phyloP scores from a whole-genome alignment of 225 moss, liverwort and hornwort species.

The Takakia lepidozioides region DNA sequence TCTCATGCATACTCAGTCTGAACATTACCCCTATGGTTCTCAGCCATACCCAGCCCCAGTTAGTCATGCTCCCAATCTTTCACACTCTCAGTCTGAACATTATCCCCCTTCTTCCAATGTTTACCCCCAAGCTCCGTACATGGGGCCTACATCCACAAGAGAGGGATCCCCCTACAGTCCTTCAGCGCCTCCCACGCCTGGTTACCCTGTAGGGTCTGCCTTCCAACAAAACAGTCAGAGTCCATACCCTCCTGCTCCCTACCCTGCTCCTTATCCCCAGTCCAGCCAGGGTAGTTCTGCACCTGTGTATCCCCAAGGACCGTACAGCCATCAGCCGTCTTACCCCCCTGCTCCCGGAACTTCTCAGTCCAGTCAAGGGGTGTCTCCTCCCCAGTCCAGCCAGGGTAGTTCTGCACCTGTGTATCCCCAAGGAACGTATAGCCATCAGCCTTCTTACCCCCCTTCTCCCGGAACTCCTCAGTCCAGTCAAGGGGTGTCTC shows the following conservation, averaged over 20 bases:
- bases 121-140: no score
- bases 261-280: no score
- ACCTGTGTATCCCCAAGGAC: conserved; percentile 16
- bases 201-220: no score
- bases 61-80: not conserved
- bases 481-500: not conserved
- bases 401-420: conserved; percentile 17
- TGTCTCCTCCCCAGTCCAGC: not conserved
- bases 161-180: no score
- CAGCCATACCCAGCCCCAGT: not conserved
- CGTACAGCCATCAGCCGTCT: conserved; percentile 1
- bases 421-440: no score
- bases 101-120: no score
- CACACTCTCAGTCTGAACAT: not conserved
- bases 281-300: no score
- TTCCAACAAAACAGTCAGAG: no score
- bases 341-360: conserved; percentile 17
- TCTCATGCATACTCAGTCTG: not conserved
- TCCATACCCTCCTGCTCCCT: no score
- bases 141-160: no score
- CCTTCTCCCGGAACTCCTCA: conserved; percentile 18
- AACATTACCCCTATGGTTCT: not conserved
- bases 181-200: no score
- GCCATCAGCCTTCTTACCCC: conserved; percentile 4
- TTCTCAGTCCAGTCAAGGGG: conserved; percentile 6